A percentile compares a stretch with the other conserved stretches of the same genome.
These are phyloP conservation scores for Trichosporon faecale DNA, from an alignment of 1,284 basidiomycete species.

Conservation along the genomic window DNA sequence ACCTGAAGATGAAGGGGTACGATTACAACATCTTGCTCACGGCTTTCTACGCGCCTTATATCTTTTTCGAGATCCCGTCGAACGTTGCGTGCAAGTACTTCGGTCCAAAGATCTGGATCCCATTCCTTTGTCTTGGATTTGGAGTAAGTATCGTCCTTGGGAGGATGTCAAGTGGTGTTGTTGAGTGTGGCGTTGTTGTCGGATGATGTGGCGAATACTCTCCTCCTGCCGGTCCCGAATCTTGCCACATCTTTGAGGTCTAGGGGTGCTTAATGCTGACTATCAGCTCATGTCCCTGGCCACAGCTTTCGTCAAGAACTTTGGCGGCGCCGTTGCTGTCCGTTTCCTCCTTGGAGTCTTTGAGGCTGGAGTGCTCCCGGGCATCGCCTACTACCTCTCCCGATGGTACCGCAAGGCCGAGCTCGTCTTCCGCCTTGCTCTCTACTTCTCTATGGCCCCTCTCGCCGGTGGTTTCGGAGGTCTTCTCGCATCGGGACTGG, in stretches of 20 bases:
- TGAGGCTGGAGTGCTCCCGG: constrained; percentile 38
- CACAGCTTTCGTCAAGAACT: constrained; percentile 33
- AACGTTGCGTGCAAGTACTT: constrained; percentile 26
- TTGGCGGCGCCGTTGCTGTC: constrained; percentile 19
- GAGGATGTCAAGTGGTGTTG: background rate
- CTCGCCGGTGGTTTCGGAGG: constrained; percentile 26
- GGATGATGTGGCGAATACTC: background rate
- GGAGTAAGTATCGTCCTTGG: constrained; percentile 21
- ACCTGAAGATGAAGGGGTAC: constrained; percentile 25
- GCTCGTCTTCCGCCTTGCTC: constrained; percentile 22
- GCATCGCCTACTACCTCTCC: constrained; percentile 37
- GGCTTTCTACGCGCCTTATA: constrained; percentile 27
- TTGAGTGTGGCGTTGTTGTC: background rate
- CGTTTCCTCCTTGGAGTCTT: constrained; percentile 40
- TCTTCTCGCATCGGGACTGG: constrained; percentile 26
- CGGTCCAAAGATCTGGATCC: constrained; percentile 29
- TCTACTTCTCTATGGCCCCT: constrained; percentile 21
- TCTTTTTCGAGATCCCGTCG: constrained; percentile 32
- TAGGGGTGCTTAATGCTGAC: no score
- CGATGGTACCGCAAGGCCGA: constrained; percentile 26
- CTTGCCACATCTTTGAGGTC: no score
- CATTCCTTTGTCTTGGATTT: constrained; percentile 26
- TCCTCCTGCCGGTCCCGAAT: no score
- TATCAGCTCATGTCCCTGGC: constrained; percentile 31
- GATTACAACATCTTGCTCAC: constrained; percentile 29